Evolutionary conservation across 1,284 basidiomycete species (phyloP).

Genomic region (Ustilago shanxiensis): DNA sequence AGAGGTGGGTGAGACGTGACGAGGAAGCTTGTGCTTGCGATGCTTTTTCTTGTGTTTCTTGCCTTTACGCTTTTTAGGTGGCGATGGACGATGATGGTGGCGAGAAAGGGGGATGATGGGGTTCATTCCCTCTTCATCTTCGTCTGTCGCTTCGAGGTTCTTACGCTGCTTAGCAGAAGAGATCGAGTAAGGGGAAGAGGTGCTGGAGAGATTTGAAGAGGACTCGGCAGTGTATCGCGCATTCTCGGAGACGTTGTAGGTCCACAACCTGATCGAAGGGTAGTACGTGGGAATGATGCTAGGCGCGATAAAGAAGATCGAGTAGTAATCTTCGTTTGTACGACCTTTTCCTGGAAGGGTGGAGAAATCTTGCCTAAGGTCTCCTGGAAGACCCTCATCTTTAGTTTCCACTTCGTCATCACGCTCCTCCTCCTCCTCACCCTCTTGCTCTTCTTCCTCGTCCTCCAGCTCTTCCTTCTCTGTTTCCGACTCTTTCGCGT

Average conservation of each 20-base stretch:
- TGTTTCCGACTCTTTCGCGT: not conserved
- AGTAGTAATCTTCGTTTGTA: conserved; percentile 62
- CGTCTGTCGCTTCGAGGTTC: conserved; percentile 45
- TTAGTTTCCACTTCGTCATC: not conserved
- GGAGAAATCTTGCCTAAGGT: conserved; percentile 66
- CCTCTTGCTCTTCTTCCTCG: not conserved
- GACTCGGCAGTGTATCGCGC: conserved; percentile 14
- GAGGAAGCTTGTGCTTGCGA: conserved; percentile 76
- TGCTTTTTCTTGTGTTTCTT: conserved; percentile 74
- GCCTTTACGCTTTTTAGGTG: conserved; percentile 72
- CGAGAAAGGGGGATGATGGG: conserved; percentile 19
- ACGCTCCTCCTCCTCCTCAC: not conserved
- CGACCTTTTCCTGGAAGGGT: conserved; percentile 58
- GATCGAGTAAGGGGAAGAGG: not conserved
- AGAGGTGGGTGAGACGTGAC: conserved; percentile 77
- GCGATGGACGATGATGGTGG: conserved; percentile 49
- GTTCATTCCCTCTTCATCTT: conserved; percentile 50
- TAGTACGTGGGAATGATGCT: conserved; percentile 87
- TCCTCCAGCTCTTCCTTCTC: not conserved
- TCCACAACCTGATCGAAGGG: conserved; percentile 84
- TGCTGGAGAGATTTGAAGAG: not conserved
- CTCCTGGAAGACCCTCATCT: conserved; percentile 43
- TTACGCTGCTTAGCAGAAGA: too few species aligned
- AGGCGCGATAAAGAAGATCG: conserved; percentile 60
- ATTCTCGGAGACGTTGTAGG: conserved; percentile 67